Conservation (phyloP, 2,329 filamentous ascomycete genomes). For the Shiraia bambusicola region DNA sequence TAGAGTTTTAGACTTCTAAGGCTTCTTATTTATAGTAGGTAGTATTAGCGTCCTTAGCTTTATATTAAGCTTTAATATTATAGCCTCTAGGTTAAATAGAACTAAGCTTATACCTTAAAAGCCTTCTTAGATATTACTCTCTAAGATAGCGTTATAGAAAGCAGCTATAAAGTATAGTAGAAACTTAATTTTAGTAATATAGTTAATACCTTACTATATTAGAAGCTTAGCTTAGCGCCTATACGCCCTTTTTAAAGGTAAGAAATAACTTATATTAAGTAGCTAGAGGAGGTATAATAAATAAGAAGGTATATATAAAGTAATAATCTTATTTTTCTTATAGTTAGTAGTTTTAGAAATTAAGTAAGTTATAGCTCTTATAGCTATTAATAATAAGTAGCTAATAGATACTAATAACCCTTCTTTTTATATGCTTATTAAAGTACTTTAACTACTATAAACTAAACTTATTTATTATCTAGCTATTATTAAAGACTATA, state of each 20-base stretch:
- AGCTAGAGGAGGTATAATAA: constrained; percentile 8
- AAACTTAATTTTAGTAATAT: constrained; percentile 9
- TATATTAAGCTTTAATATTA: no score
- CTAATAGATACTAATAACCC: constrained; percentile 3
- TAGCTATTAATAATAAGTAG: constrained; percentile 12
- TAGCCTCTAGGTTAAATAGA: no score
- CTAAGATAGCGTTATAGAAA: constrained; percentile 4
- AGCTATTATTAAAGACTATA: constrained; percentile 9
- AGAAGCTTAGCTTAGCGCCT: constrained; percentile 5
- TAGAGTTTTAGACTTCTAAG: no score
- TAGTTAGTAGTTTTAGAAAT: constrained; percentile 13
- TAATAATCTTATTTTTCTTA: constrained; percentile 10
- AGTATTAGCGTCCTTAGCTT: no score
- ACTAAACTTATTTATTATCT: constrained; percentile 9
- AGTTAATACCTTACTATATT: constrained; percentile 4
- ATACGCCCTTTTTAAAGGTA: constrained; percentile 14
- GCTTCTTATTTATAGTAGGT: no score
- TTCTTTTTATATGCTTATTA: constrained; percentile 3
- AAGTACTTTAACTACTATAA: constrained; percentile 10
- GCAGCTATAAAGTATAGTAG: constrained; percentile 7
- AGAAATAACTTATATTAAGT: constrained; percentile 11
- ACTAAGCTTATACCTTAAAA: constrained; percentile 17
- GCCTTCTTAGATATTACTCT: constrained; percentile 14
- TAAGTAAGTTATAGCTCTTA: constrained; percentile 6
- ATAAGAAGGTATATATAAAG: constrained; percentile 9